These are phyloP conservation scores for Funneliformis mosseae DNA, from an alignment of 192 early-diverging fungal species.

Conservation along the genomic window DNA sequence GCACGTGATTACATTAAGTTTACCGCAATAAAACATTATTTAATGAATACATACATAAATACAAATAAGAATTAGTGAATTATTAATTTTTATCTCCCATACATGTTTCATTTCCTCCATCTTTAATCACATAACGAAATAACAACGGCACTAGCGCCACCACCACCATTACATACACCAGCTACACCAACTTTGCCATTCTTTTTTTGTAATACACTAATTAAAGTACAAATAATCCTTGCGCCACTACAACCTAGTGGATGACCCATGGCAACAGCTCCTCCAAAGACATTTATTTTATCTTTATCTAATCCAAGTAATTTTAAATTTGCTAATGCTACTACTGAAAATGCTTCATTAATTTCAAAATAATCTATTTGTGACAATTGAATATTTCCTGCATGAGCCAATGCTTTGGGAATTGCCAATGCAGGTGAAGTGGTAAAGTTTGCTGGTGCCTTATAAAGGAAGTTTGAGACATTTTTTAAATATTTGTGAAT, in stretches of 20 bases:
- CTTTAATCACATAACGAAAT: slow-evolving; percentile 39
- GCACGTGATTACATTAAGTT: too few species aligned
- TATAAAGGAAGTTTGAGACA: neutral
- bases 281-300: slow-evolving; percentile 94
- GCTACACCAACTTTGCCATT: slow-evolving; percentile 84
- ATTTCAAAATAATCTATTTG: slow-evolving; percentile 80
- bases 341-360: slow-evolving; percentile 85
- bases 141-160: slow-evolving; percentile 88
- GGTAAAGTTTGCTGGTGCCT: slow-evolving; percentile 71
- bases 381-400: slow-evolving; percentile 55
- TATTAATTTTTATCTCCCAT: too few species aligned
- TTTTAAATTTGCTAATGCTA: slow-evolving; percentile 83
- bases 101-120: too few species aligned
- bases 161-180: slow-evolving; percentile 96
- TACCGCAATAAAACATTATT: too few species aligned
- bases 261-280: slow-evolving; percentile 96
- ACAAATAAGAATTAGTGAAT: too few species aligned
- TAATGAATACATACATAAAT: too few species aligned
- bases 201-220: slow-evolving; percentile 72
- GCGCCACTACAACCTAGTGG: slow-evolving; percentile 97
- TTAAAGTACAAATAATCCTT: slow-evolving; percentile 82
- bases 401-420: slow-evolving; percentile 72
- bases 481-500: neutral
- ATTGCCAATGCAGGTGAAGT: slow-evolving; percentile 76
- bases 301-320: slow-evolving; percentile 69